Evolutionary conservation across 768 basidiomycete species (phyloP), one percentile per base, ranked within the genome.

Genomic region (Zangia roseola): DNA sequence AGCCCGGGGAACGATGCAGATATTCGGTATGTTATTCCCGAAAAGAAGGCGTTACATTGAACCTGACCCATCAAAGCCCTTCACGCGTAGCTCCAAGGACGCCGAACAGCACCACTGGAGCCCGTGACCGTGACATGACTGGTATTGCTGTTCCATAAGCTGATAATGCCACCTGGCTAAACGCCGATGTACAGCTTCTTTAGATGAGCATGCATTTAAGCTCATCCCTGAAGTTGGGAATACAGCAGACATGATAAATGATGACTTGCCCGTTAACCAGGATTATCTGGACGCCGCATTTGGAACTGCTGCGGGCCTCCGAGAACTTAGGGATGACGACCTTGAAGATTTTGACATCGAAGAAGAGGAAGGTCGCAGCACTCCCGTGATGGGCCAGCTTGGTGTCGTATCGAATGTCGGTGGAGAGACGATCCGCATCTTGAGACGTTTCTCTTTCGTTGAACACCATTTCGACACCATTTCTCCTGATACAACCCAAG

Each of bases 271-370:
- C 0, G 87, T 78, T 19, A 95, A 98, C 64, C 70, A 76, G 40
- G 90, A 94, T 61, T 98, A 94, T 60, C 74, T 98, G 39, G 91
- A 93, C 55, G 81, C 80, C 44, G 86, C 89, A 4, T 90, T 91
- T 54, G 84, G 87, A 34, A 71, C 88, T 20, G 84, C 89, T 16
- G 87, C 83, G 5, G 91, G 91, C 13, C 70, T 91, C 16, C 78
- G 82, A 43, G 86, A 83, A 61, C 74, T 88, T 43, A 74, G 75
- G 25, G 88, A 88, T 47, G 87, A 90, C 39, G 87, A 86, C 51
- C 61, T 85, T 28, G 83, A 88, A 41, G 84, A 86, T 43, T 86
- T 86, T 52, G 78, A 80, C 36, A 55, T 59, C 14, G 50, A 63
- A 14, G 63, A 62, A 45, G 49, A 59, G 33, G 46, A 50, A 12